phyloP scores from a whole-genome alignment of 2,329 filamentous ascomycete species.

The Fusarium floridanum region DNA sequence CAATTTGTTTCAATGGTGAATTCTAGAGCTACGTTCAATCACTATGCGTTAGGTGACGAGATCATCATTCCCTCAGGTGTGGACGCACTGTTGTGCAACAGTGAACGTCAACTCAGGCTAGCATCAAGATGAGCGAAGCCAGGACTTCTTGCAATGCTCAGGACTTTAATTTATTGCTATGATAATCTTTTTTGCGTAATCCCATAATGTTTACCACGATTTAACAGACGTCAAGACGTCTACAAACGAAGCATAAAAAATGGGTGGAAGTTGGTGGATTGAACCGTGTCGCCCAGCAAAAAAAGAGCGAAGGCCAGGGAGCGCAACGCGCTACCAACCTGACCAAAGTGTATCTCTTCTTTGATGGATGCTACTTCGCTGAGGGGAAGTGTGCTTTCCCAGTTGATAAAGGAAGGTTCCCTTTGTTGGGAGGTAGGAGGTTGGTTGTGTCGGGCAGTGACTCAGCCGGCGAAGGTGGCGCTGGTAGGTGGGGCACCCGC shows the following conservation, averaged over 20 bases:
- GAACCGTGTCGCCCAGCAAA: not conserved
- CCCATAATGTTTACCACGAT: not conserved
- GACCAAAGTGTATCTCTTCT: not conserved
- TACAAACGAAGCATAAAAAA: not conserved
- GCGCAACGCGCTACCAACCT: not conserved
- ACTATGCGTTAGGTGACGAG: not conserved
- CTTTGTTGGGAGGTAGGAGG: not conserved
- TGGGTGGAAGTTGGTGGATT: not conserved
- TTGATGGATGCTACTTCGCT: conserved; percentile 13
- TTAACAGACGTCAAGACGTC: not conserved
- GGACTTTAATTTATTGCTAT: not conserved
- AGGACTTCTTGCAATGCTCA: not conserved
- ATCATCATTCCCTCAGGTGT: not conserved
- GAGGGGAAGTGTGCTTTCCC: not conserved
- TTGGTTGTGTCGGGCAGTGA: not conserved
- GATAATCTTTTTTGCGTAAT: not conserved
- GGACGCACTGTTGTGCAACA: not conserved
- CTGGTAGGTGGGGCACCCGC: not conserved
- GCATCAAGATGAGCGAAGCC: not conserved
- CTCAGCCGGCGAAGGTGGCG: not conserved
- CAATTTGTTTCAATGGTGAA: not conserved
- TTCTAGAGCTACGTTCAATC: not conserved
- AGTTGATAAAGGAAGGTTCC: not conserved
- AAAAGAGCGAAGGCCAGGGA: not conserved
- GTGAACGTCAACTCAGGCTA: not conserved